A percentile compares a stretch with the other conserved stretches of the same genome.
These are phyloP conservation scores for Scheffersomyces amazonensis DNA, from an alignment of 805 yeast species.

Conservation along the genomic window DNA sequence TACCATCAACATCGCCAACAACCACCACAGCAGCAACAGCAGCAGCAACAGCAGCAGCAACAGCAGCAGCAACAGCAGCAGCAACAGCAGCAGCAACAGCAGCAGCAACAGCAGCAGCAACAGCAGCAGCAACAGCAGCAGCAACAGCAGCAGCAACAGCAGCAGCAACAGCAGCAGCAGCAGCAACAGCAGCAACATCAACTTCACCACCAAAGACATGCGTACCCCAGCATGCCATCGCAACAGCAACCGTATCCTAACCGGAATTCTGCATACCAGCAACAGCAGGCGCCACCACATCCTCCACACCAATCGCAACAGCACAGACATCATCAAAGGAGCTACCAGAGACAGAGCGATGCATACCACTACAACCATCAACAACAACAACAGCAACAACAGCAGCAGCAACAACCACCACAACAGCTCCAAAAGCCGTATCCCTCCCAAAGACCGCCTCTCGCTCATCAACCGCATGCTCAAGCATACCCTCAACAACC, in stretches of 20 bases:
- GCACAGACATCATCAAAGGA: conserved; percentile 1
- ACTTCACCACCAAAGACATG: conserved; percentile 1
- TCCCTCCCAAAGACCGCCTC: neutral
- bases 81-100: conserved; percentile 1
- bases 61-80: neutral
- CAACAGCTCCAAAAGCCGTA: neutral
- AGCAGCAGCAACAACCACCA: conserved; percentile 1
- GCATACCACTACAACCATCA: neutral
- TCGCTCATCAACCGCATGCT: neutral
- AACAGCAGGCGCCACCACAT: conserved; percentile 2
- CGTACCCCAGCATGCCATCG: neutral
- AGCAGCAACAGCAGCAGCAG: conserved; percentile 1
- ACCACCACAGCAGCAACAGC: neutral
- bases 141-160: neutral
- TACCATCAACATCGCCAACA: neutral
- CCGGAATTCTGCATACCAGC: conserved; percentile 2
- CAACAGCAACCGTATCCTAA: conserved; percentile 1
- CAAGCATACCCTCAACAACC: conserved; percentile 1
- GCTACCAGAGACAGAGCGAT: neutral
- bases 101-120: conserved; percentile 4
- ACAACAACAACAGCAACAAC: neutral
- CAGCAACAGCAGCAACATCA: conserved; percentile 3
- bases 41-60: neutral
- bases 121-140: neutral
- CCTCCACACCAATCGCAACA: conserved; percentile 4